Evolutionary conservation across 1,284 basidiomycete genomes (phyloP), one percentile per base, ranked within the genome.

Genomic region (Puccinia hordei): DNA sequence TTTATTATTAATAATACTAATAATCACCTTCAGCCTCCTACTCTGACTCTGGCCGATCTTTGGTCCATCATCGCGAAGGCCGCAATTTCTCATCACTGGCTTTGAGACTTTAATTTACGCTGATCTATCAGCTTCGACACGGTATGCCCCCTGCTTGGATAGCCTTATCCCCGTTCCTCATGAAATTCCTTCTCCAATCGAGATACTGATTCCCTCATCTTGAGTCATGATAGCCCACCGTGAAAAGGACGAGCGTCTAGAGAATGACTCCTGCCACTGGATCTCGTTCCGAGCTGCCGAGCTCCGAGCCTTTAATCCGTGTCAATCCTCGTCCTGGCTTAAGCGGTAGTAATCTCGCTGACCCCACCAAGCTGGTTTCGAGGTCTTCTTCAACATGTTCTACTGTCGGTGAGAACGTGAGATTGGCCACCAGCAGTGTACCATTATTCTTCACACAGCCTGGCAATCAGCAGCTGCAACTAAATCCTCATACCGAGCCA

Each of bases 231-330:
- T 44, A 44, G 13, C 6, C 13, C 61, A 22, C 33, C 61, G 61
- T 65, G 61, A 65, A 65, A 65, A 38, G 33, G 35, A 65, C 61
- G 38, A 44, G 41, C 5, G n/a, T 65, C 61, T n/a, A n/a, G 24
- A 65, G 19, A 65, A 65, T 69, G 66, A 22, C 24, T 24, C 24
- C 66, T 69, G 66, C n/a, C n/a, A n/a, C n/a, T n/a, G n/a, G 66
- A 22, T 53, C 68, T 71, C 68, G 68, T 53, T 71, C 68, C 68
- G 68, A 71, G n/a, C 41, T 53, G 9, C 68, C 68, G 68, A 71
- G 68, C 30, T 33, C 46, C 68, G 68, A 71, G 68, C 27, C 46
- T 33, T n/a, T 71, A 5, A 53, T 46, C 49, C 46, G 51, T 33
- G 10, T 15, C 30, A 35, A 71, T 55, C 68, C 51, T 71, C 68